Evolutionary conservation across 805 yeast genomes (phyloP).

Genomic region (Starmerella bombi): DNA sequence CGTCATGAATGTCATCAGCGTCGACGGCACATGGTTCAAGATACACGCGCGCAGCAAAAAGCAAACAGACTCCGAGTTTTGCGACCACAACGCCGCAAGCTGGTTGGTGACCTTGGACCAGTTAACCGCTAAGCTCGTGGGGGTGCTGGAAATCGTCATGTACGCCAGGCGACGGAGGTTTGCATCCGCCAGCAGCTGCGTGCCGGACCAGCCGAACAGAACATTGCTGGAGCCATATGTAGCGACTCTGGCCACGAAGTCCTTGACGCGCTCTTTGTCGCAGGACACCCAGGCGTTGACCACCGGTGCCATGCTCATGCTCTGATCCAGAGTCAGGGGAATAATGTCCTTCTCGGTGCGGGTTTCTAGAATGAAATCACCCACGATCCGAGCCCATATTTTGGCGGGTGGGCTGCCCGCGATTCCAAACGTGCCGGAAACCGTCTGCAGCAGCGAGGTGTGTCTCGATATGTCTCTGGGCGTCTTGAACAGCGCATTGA

Average conservation of each 20-base stretch:
- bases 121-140: slow-evolving; percentile 16
- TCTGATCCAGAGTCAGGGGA: slow-evolving; percentile 24
- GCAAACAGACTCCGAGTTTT: slow-evolving; percentile 36
- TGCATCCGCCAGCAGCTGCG: slow-evolving; percentile 44
- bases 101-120: slow-evolving; percentile 19
- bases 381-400: slow-evolving; percentile 50
- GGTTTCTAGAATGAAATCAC: slow-evolving; percentile 52
- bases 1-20: slow-evolving; percentile 32
- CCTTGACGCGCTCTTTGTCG: slow-evolving; percentile 49
- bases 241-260: slow-evolving; percentile 34
- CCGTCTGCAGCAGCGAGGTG: slow-evolving; percentile 5
- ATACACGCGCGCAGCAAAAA: slow-evolving; percentile 51
- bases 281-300: slow-evolving; percentile 49
- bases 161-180: slow-evolving; percentile 53
- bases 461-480: slow-evolving; percentile 7
- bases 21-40: slow-evolving; percentile 24
- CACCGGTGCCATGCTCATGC: slow-evolving; percentile 40
- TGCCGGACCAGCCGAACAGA: slow-evolving; percentile 57
- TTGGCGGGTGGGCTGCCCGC: slow-evolving; percentile 29
- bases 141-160: slow-evolving; percentile 47
- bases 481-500: slow-evolving; percentile 22
- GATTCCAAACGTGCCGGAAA: slow-evolving; percentile 4
- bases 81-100: slow-evolving; percentile 30
- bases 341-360: slow-evolving; percentile 35
- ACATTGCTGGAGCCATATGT: slow-evolving; percentile 41